A percentile compares a stretch with the other conserved stretches of the same genome.
Conservation (phyloP, 208 protist species). For the Wallacemonas sp. region DNA sequence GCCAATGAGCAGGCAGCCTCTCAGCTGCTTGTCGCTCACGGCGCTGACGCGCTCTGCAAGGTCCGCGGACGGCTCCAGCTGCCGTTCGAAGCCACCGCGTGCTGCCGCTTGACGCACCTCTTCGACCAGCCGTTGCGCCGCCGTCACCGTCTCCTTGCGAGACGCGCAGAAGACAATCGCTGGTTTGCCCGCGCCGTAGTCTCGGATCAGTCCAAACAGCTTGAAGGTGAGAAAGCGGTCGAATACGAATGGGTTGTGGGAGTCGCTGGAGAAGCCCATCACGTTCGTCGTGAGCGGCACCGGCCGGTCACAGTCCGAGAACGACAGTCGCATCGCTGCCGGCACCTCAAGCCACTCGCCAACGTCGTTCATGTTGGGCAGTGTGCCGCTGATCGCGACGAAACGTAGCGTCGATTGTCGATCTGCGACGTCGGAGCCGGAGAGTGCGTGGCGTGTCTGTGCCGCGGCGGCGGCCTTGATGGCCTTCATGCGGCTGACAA, state of each 20-base stretch:
- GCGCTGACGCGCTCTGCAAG: slow-evolving; percentile 26
- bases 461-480: slow-evolving; percentile 47
- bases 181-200: slow-evolving; percentile 74
- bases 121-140: slow-evolving; percentile 60
- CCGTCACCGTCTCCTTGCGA: slow-evolving; percentile 67
- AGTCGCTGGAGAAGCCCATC: slow-evolving; percentile 67
- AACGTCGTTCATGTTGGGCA: slow-evolving; percentile 92
- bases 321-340: slow-evolving; percentile 49
- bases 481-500: slow-evolving; percentile 91
- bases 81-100: slow-evolving; percentile 26
- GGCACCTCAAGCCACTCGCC: slow-evolving; percentile 84
- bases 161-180: slow-evolving; percentile 91
- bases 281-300: slow-evolving; percentile 79
- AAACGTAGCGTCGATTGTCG: slow-evolving; percentile 49
- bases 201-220: slow-evolving; percentile 72
- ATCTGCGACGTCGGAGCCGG: too few species aligned
- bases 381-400: slow-evolving; percentile 91
- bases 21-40: slow-evolving; percentile 75
- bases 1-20: slow-evolving; percentile 55
- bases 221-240: slow-evolving; percentile 91
- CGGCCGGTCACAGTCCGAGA: slow-evolving; percentile 71
- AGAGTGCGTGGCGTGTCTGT: too few species aligned
- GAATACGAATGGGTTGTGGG: slow-evolving; percentile 88
- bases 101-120: slow-evolving; percentile 50
- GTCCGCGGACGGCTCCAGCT: slow-evolving; percentile 44